A percentile compares a stretch with the other conserved stretches of the same genome.
phyloP scores from a whole-genome alignment of 2,329 filamentous ascomycete genomes.

The Penicillium sp. region DNA sequence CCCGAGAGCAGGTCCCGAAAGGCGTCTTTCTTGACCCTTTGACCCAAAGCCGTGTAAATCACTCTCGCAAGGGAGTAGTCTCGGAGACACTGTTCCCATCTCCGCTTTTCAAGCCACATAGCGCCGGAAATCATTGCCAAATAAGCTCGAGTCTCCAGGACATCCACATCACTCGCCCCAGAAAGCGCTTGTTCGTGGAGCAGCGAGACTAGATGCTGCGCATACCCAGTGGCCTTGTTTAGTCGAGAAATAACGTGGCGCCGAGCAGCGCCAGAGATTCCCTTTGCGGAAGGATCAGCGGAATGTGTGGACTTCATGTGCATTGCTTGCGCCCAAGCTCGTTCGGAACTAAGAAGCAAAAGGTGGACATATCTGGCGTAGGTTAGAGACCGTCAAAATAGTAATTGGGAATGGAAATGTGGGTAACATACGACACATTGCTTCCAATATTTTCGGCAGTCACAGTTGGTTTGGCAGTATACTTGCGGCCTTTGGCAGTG shows the following conservation, averaged over 20 bases:
- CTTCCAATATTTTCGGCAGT: conserved; percentile 71
- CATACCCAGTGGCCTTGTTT: conserved; percentile 71
- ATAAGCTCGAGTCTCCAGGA: conserved; percentile 86
- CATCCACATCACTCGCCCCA: conserved; percentile 65
- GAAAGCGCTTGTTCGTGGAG: conserved; percentile 63
- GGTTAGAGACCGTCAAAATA: conserved; percentile 12
- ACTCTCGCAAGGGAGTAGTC: conserved; percentile 74
- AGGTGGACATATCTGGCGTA: conserved; percentile 67
- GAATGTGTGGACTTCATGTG: conserved; percentile 82
- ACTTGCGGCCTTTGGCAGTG: conserved; percentile 85
- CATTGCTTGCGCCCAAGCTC: conserved; percentile 95
- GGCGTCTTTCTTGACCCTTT: conserved; percentile 65
- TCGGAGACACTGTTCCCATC: conserved; percentile 75
- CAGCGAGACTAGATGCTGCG: conserved; percentile 64
- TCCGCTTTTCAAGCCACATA: conserved; percentile 80
- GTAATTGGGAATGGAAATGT: background rate
- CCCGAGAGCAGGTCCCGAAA: conserved; percentile 83
- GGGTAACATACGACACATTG: conserved; percentile 67
- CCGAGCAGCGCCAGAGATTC: conserved; percentile 73
- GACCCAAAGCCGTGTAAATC: conserved; percentile 74
- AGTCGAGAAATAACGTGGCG: conserved; percentile 87
- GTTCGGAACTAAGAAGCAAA: conserved; percentile 81
- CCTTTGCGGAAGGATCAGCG: conserved; percentile 68
- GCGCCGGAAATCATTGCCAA: conserved; percentile 72
- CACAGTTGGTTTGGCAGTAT: conserved; percentile 65